A percentile compares a stretch with the other conserved stretches of the same genome.
Conservation (phyloP, 2,329 filamentous ascomycete genomes). For the Penicillium sp. region DNA sequence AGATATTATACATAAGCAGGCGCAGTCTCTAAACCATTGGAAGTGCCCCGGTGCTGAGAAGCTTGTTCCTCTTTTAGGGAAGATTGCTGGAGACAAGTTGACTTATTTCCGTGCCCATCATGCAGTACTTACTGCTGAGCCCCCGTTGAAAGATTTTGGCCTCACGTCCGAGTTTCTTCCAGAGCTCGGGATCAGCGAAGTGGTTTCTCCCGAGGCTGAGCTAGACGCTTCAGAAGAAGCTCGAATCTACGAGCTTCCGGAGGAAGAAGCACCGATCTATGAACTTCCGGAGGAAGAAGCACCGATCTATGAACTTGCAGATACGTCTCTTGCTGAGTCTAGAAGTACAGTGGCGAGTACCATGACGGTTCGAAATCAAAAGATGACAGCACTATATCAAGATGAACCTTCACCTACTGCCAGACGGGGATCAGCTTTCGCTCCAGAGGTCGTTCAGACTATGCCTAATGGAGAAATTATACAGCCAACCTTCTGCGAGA, state of each 20-base stretch:
- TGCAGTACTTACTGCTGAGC: constrained; percentile 52
- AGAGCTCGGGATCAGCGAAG: constrained; percentile 34
- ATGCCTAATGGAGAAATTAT: constrained; percentile 5
- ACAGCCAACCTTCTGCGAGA: constrained; percentile 4
- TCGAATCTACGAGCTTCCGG: constrained; percentile 37
- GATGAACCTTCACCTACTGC: constrained; percentile 35
- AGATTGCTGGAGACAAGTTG: constrained; percentile 48
- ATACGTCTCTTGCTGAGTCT: constrained; percentile 27
- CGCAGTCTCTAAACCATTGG: constrained; percentile 8
- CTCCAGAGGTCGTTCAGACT: constrained; percentile 46
- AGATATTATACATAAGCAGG: constrained; percentile 25
- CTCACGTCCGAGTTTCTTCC: constrained; percentile 29
- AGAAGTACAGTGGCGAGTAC: not conserved
- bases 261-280: constrained; percentile 30
- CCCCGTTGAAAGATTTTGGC: constrained; percentile 31
- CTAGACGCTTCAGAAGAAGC: constrained; percentile 29
- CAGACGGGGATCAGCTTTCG: constrained; percentile 45
- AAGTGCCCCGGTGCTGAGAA: constrained; percentile 54
- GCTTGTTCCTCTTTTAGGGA: constrained; percentile 52
- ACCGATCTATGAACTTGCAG: constrained; percentile 41
- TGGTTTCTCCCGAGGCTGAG: constrained; percentile 26
- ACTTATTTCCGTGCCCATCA: constrained; percentile 58
- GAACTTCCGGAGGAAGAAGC: constrained; percentile 37
- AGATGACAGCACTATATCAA: constrained; percentile 7
- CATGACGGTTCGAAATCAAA: not conserved